Evolutionary conservation across 2,329 filamentous ascomycete species (phyloP), one percentile per base, ranked within the genome.

Genomic region (Aspergillus udagawae): DNA sequence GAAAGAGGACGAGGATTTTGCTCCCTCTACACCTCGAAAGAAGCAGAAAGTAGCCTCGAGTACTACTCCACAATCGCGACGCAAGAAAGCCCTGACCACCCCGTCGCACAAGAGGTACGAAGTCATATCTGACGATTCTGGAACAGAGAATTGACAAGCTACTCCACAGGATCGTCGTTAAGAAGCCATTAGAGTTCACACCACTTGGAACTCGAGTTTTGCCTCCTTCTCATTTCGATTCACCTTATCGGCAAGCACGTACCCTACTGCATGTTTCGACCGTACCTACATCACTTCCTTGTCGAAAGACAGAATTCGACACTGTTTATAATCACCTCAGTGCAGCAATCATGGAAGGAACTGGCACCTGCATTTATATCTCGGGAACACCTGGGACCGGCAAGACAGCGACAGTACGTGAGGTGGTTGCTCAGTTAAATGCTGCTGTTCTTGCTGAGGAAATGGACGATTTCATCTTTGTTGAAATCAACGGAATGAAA

Each of bases 401-500:
- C 29, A 99, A 99, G 74, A 99, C 94, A 1, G 94, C 94, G 12
- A 99, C 95, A 0, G 94, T 99, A 9, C 89, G 94, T 50, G 94
- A 99, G 74, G 94, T 97, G 1, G 89, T 99, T 17, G 86, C 89
- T 4, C 89, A 92, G 60, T 82, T 99, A 8, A 93, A 97, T 65
- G 86, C 88, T n/a, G 87, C 91, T 0, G 94, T 97, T 1, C 82
- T 86, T 50, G 86, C 88, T 7, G 94, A 99, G 68, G 93, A 97
- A 74, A 82, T 99, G 45, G 94, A 99, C 68, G 93, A 97, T 71
- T 99, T 99, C 74, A 96, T 97, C 58, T 99, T 99, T 65, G 92
- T 99, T 60, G 94, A 99, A 74, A 97, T 99, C 77, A 99, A 99
- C 74, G 95, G 94, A 64, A 97, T 99, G 94, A 99, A 99, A 78